These are phyloP conservation scores for Gossypium stocksii DNA, from an alignment of 345 rosid species.

Conservation along the genomic window DNA sequence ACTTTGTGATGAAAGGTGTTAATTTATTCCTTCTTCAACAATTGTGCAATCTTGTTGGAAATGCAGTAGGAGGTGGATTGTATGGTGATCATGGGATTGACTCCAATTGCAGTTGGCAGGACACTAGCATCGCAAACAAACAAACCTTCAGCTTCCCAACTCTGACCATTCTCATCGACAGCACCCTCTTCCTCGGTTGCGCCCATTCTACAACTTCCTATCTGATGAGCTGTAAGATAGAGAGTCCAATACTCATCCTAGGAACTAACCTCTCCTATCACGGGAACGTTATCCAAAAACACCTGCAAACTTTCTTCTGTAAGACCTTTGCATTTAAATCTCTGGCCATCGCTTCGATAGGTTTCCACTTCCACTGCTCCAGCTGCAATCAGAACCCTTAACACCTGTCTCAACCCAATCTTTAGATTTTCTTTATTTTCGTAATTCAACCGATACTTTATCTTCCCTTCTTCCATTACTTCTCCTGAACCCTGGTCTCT, in stretches of 20 bases:
- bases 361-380: conserved; percentile 81
- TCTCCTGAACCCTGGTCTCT: conserved; percentile 31
- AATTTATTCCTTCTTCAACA: background rate
- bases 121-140: conserved; percentile 47
- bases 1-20: background rate
- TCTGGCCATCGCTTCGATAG: conserved; percentile 61
- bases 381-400: conserved; percentile 63
- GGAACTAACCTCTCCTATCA: conserved; percentile 38
- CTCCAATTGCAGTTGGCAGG: conserved; percentile 28
- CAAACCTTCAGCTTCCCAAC: conserved; percentile 52
- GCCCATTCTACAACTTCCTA: conserved; percentile 83
- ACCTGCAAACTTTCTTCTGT: conserved; percentile 35
- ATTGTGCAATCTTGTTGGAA: conserved; percentile 35
- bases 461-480: conserved; percentile 18
- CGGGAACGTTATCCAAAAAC: conserved; percentile 41
- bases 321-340: conserved; percentile 41
- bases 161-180: conserved; percentile 49
- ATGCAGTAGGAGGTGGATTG: conserved; percentile 49
- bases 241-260: conserved; percentile 39
- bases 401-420: conserved; percentile 49
- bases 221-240: conserved; percentile 57
- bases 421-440: conserved; percentile 55
- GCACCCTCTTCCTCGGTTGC: conserved; percentile 47
- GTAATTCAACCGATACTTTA: conserved; percentile 35
- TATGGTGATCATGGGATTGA: conserved; percentile 56